phyloP scores from a whole-genome alignment of 2,329 filamentous ascomycete species.

The Immersiporthe knoxdaviesiana region DNA sequence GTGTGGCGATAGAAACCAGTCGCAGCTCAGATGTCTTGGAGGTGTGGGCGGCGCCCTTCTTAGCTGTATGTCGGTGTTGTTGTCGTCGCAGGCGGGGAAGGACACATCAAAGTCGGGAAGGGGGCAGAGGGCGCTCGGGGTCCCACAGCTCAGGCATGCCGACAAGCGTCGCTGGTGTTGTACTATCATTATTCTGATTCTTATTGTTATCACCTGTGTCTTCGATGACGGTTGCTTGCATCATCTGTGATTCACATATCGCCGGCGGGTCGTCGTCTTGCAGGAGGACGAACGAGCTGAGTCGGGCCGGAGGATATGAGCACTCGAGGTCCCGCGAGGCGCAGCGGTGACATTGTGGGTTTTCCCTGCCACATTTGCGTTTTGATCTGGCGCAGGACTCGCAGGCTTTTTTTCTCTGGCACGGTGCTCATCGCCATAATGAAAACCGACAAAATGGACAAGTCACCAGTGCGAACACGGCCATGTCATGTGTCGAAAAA shows the following conservation, averaged over 20 bases:
- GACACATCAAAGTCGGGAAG: neutral
- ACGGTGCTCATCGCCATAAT: slow-evolving; percentile 12
- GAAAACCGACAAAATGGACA: neutral
- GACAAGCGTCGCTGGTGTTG: neutral
- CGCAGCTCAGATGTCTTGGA: neutral
- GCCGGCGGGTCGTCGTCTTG: neutral
- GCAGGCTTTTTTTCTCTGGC: slow-evolving; percentile 22
- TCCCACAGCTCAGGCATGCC: slow-evolving; percentile 13
- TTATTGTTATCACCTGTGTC: neutral
- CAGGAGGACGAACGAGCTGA: slow-evolving; percentile 17
- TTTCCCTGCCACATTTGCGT: slow-evolving; percentile 25
- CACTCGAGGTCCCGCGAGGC: slow-evolving; percentile 16
- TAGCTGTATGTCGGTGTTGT: slow-evolving; percentile 1
- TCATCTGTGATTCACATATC: neutral
- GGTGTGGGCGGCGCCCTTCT: neutral
- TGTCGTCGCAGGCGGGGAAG: neutral
- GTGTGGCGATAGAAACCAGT: slow-evolving; percentile 27
- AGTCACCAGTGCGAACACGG: neutral
- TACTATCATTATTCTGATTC: too few species aligned
- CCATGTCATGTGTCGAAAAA: neutral
- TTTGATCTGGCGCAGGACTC: slow-evolving; percentile 22
- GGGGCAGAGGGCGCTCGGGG: neutral
- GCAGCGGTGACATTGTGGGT: slow-evolving; percentile 22
- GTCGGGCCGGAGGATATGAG: slow-evolving; percentile 22
- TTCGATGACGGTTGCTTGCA: neutral